A percentile compares a stretch with the other conserved stretches of the same genome.
Conservation (phyloP, 163 green algal species). For the Chlamydomonas reinhardtii region DNA sequence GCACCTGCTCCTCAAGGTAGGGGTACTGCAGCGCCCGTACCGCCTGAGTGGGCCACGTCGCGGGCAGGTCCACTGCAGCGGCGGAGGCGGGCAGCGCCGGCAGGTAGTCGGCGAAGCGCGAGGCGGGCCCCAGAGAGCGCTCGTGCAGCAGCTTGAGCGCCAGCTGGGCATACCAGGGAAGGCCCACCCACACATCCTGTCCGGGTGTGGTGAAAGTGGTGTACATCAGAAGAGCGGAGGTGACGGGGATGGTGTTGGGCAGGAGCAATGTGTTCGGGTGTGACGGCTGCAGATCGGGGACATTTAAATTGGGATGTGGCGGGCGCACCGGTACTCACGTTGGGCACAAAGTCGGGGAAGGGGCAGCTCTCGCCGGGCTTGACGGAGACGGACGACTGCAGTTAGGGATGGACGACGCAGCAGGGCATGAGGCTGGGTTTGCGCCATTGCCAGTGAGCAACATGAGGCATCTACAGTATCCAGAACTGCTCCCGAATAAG, state of each 20-base stretch:
- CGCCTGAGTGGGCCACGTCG: constrained; percentile 10
- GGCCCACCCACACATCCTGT: constrained; percentile 23
- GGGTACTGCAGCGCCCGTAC: constrained; percentile 43
- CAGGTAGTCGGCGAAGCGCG: constrained; percentile 46
- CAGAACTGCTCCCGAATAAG: no score
- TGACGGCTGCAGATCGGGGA: no score
- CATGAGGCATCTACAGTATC: no score
- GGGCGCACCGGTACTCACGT: neutral
- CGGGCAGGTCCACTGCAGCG: constrained; percentile 36
- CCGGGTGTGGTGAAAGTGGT: no score
- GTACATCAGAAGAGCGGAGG: no score
- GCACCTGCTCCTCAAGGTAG: constrained; percentile 43
- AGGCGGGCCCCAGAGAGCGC: constrained; percentile 15
- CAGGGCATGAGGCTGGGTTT: no score
- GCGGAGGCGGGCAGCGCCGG: neutral
- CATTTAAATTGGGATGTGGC: neutral
- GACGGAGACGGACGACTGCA: no score
- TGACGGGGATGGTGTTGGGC: no score
- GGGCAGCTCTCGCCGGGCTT: constrained; percentile 23
- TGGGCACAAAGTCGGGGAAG: constrained; percentile 27
- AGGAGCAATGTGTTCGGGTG: no score
- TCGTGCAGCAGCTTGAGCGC: constrained; percentile 35
- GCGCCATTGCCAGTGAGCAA: no score
- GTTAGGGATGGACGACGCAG: no score
- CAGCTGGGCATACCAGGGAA: constrained; percentile 54